Conservation (phyloP, 768 basidiomycete species). For the Podaxis carcinomalis region DNA sequence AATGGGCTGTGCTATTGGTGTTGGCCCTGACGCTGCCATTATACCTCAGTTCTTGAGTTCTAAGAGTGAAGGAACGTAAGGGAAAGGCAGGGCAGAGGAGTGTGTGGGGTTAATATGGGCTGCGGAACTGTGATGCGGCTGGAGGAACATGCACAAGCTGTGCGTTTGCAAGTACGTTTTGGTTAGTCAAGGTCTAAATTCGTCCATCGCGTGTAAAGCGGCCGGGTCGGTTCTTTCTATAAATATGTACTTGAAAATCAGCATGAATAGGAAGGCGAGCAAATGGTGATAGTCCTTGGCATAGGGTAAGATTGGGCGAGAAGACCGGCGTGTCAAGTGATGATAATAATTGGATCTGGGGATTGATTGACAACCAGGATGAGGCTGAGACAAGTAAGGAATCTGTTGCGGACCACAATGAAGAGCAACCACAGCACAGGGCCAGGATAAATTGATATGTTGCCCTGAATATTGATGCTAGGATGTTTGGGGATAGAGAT, state of each 20-base stretch:
- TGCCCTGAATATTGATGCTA: background rate
- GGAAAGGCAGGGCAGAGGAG: background rate
- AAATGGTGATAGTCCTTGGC: slow-evolving; percentile 13
- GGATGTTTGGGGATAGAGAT: background rate
- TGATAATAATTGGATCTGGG: slow-evolving; percentile 5
- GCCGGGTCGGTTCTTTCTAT: slow-evolving; percentile 1
- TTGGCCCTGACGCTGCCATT: background rate
- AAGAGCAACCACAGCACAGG: slow-evolving; percentile 4
- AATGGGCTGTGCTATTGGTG: background rate
- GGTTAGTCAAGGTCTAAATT: slow-evolving; percentile 8
- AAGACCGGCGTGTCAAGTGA: slow-evolving; percentile 11
- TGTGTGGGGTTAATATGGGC: background rate
- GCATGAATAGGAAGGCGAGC: slow-evolving; percentile 5
- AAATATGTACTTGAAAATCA: slow-evolving; percentile 8
- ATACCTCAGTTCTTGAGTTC: background rate
- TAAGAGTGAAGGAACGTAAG: background rate
- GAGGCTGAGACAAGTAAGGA: slow-evolving; percentile 9
- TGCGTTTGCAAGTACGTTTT: slow-evolving; percentile 3
- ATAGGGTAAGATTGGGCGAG: slow-evolving; percentile 10
- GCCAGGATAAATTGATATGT: slow-evolving; percentile 1
- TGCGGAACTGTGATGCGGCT: background rate
- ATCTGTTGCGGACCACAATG: background rate
- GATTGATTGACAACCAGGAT: slow-evolving; percentile 5
- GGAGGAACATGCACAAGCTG: background rate
- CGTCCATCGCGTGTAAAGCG: slow-evolving; percentile 9